phyloP scores from a whole-genome alignment of 2,329 filamentous ascomycete species.

The Fusarium sp. region DNA sequence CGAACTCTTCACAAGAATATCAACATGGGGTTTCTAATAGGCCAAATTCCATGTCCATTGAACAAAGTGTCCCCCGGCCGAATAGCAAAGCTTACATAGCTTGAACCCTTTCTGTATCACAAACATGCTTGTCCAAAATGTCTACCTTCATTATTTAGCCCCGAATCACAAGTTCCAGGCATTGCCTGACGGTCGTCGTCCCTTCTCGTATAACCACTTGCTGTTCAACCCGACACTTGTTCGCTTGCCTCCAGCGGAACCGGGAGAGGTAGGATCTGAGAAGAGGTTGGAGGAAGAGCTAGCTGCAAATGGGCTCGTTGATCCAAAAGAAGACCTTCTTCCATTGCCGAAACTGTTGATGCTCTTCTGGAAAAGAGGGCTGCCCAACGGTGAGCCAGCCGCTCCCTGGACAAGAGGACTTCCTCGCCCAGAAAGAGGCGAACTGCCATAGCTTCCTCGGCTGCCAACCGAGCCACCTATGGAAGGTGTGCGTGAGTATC shows the following conservation, averaged over 20 bases:
- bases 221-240: conserved; percentile 84
- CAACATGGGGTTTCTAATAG: neutral
- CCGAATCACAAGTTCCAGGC: conserved; percentile 49
- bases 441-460: conserved; percentile 64
- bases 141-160: neutral
- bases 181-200: conserved; percentile 64
- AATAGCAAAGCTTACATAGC: conserved; percentile 3
- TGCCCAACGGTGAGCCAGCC: conserved; percentile 52
- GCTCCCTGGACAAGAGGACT: conserved; percentile 54
- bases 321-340: conserved; percentile 70
- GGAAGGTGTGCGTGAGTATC: conserved; percentile 81
- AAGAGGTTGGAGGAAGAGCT: conserved; percentile 60
- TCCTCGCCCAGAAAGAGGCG: conserved; percentile 65
- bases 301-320: conserved; percentile 60
- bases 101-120: conserved; percentile 9
- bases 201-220: conserved; percentile 94
- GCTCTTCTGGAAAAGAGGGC: conserved; percentile 74
- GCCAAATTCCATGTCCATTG: neutral
- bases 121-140: conserved; percentile 9
- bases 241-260: conserved; percentile 71
- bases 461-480: conserved; percentile 69
- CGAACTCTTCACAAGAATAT: neutral
- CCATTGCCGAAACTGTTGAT: conserved; percentile 61
- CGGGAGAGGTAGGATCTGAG: conserved; percentile 73
- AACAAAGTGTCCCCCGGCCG: neutral